These are phyloP conservation scores for Gaultheria prostrata DNA, from an alignment of 148 eudicot genomes.

Conservation along the genomic window DNA sequence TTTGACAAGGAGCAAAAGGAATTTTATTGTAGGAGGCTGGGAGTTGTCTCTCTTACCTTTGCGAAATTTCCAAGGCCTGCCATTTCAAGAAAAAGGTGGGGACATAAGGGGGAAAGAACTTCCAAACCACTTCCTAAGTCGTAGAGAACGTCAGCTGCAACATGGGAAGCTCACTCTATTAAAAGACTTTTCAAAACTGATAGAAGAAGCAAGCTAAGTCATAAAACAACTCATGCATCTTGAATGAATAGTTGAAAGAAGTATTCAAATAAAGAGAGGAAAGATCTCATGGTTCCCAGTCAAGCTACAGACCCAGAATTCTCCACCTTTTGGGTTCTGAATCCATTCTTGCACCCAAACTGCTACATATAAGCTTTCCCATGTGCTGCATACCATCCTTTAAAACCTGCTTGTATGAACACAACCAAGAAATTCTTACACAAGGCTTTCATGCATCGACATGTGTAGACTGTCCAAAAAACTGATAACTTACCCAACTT, in stretches of 20 bases:
- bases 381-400: conserved; percentile 99
- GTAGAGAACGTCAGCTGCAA: conserved; percentile 93
- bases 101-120: conserved; percentile 92
- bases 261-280: not conserved
- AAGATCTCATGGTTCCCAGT: not conserved
- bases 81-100: conserved; percentile 90
- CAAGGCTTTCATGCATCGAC: conserved; percentile 12
- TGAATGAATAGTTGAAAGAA: conserved; percentile 1
- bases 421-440: conserved; percentile 1
- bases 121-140: conserved; percentile 96
- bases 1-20: not conserved
- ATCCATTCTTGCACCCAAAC: conserved; percentile 96
- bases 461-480: not conserved
- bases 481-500: conserved; percentile 75
- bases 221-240: conserved; percentile 13
- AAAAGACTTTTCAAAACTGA: conserved; percentile 9
- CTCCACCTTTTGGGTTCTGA: conserved; percentile 99
- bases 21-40: not conserved
- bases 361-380: conserved; percentile 96
- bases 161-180: conserved; percentile 10
- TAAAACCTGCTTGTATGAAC: conserved; percentile 51
- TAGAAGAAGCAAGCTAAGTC: conserved; percentile 17
- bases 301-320: conserved; percentile 57
- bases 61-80: conserved; percentile 99
- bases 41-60: conserved; percentile 44